Evolutionary conservation across 805 yeast species (phyloP).

Genomic region (Saccharomycopsis sp.): DNA sequence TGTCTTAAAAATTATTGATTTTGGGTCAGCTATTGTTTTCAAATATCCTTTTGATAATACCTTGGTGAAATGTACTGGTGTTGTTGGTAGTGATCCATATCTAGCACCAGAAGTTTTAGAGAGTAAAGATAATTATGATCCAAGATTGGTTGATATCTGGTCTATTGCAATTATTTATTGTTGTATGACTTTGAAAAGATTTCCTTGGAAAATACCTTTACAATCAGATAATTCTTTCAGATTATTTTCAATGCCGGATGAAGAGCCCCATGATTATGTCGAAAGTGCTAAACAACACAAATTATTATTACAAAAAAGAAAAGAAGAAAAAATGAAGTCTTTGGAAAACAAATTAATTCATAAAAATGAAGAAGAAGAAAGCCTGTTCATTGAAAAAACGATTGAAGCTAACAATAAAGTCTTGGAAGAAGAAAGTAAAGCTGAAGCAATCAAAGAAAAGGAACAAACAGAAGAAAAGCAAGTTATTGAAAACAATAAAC

Average conservation of each 20-base stretch:
- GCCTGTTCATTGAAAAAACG: no score
- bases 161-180: conserved; percentile 76
- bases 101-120: conserved; percentile 72
- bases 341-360: no score
- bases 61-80: conserved; percentile 55
- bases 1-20: conserved; percentile 68
- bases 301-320: conserved; percentile 46
- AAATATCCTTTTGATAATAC: conserved; percentile 62
- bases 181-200: conserved; percentile 76
- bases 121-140: conserved; percentile 46
- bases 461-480: conserved; percentile 13
- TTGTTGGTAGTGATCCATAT: conserved; percentile 82
- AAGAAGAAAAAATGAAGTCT: conserved; percentile 21
- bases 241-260: conserved; percentile 57
- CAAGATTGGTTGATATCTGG: conserved; percentile 76
- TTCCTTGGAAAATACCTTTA: conserved; percentile 82
- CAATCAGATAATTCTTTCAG: conserved; percentile 59
- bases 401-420: background rate
- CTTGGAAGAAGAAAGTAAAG: background rate
- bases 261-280: conserved; percentile 64
- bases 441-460: conserved; percentile 17
- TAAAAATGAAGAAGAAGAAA: background rate
- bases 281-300: conserved; percentile 67
- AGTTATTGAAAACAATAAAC: conserved; percentile 1
- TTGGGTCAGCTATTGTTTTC: conserved; percentile 77